Conservation (phyloP, 139 green algal species). For the Volvox africanus region DNA sequence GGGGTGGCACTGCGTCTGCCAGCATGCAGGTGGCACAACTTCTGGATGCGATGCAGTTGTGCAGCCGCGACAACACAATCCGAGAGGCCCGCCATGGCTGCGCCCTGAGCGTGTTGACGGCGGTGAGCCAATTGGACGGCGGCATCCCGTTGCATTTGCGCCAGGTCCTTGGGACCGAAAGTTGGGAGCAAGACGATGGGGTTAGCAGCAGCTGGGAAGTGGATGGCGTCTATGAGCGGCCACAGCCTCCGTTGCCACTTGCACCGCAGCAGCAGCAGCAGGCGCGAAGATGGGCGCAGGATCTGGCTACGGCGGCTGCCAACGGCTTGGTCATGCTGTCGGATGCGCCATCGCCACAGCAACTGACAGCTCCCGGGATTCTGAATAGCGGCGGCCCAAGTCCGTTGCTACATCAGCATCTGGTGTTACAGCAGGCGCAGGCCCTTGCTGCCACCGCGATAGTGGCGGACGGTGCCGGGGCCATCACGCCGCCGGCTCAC, state of each 20-base stretch:
- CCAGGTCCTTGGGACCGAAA: background rate
- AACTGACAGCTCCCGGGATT: background rate
- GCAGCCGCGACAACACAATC: background rate
- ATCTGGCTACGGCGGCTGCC: background rate
- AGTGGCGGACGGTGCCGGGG: background rate
- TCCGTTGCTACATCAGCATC: no score
- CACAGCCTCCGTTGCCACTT: background rate
- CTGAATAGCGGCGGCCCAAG: no score
- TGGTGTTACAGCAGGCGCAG: no score
- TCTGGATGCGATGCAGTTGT: conserved; percentile 33
- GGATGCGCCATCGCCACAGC: background rate
- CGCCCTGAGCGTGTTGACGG: background rate
- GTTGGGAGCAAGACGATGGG: conserved; percentile 21
- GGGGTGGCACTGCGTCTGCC: background rate
- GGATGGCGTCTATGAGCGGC: background rate
- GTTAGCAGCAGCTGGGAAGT: conserved; percentile 23
- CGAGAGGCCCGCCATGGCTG: background rate
- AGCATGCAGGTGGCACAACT: conserved; percentile 29
- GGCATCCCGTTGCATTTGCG: conserved; percentile 14
- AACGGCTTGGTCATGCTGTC: background rate
- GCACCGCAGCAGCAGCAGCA: conserved; percentile 7
- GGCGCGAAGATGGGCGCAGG: background rate
- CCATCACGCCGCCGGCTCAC: background rate
- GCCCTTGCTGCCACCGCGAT: no score
- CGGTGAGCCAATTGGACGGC: conserved; percentile 31